These are phyloP conservation scores for Pachysandra terminalis DNA, from an alignment of 164 flowering plant genomes.

Conservation along the genomic window DNA sequence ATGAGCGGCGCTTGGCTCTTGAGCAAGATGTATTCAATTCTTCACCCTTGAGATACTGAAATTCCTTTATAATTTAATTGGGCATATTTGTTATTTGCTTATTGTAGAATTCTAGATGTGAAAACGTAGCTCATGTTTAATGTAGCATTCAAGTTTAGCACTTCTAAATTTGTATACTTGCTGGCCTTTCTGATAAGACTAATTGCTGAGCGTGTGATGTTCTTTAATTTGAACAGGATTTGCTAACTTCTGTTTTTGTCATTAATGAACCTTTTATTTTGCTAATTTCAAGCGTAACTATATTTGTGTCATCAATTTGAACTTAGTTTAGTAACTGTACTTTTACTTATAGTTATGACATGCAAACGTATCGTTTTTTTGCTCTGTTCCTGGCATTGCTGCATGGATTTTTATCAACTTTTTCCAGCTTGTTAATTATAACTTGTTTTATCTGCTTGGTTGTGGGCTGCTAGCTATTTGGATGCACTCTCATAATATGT, in stretches of 20 bases:
- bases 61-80: not conserved
- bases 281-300: not conserved
- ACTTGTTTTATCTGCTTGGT: not conserved
- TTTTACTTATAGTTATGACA: too few species aligned
- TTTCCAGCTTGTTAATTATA: too few species aligned
- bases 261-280: not conserved
- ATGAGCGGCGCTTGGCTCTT: conserved; percentile 96
- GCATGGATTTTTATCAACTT: too few species aligned
- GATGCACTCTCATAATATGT: too few species aligned
- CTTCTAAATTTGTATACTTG: not conserved
- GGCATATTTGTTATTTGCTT: not conserved
- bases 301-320: too few species aligned
- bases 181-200: not conserved
- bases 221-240: not conserved
- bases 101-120: not conserved
- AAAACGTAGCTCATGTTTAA: not conserved
- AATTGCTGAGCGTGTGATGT: not conserved
- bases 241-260: not conserved
- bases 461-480: not conserved
- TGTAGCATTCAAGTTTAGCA: not conserved
- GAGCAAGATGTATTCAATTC: conserved; percentile 85
- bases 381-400: too few species aligned
- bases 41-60: not conserved
- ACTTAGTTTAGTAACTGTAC: too few species aligned
- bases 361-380: too few species aligned